Conservation (phyloP, 306 rosid genomes). For the Argentina anserina region DNA sequence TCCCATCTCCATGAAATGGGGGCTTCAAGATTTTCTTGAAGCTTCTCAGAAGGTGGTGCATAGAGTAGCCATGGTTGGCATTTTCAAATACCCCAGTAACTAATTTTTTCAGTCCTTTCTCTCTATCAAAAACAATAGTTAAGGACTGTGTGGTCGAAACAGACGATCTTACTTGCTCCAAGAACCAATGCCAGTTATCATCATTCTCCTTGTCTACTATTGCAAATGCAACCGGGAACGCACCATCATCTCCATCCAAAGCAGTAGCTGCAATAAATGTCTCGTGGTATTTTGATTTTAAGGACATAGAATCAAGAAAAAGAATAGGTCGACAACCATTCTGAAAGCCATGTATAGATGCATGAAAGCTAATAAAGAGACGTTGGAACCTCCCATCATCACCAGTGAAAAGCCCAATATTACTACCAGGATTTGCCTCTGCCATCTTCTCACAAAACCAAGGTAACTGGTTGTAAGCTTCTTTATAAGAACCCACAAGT, state of each 20-base stretch:
- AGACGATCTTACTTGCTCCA: slow-evolving; percentile 38
- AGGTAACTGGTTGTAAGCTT: slow-evolving; percentile 45
- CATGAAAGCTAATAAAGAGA: slow-evolving; percentile 41
- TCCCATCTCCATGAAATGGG: slow-evolving; percentile 51
- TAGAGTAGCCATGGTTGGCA: slow-evolving; percentile 41
- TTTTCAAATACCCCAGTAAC: slow-evolving; percentile 37
- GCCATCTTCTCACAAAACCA: slow-evolving; percentile 44
- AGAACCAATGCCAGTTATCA: slow-evolving; percentile 50
- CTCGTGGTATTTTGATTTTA: slow-evolving; percentile 51
- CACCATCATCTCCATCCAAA: slow-evolving; percentile 46
- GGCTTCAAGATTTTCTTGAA: slow-evolving; percentile 45
- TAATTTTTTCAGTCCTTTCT: slow-evolving; percentile 36
- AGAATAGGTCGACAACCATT: slow-evolving; percentile 52
- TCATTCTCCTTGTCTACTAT: slow-evolving; percentile 41
- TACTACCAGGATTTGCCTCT: slow-evolving; percentile 48
- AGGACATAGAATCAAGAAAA: slow-evolving; percentile 43
- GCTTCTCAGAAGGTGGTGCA: slow-evolving; percentile 48
- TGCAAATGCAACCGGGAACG: slow-evolving; percentile 50
- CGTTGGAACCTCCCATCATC: slow-evolving; percentile 41
- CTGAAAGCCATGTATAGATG: slow-evolving; percentile 41
- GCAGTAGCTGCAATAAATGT: slow-evolving; percentile 45
- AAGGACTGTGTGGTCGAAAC: slow-evolving; percentile 29
- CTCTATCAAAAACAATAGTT: slow-evolving; percentile 48
- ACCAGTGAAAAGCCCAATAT: slow-evolving; percentile 21
- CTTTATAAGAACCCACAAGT: slow-evolving; percentile 48